Evolutionary conservation across 2,329 filamentous ascomycete species (phyloP).

Genomic region (Clonostachys rhizophaga): DNA sequence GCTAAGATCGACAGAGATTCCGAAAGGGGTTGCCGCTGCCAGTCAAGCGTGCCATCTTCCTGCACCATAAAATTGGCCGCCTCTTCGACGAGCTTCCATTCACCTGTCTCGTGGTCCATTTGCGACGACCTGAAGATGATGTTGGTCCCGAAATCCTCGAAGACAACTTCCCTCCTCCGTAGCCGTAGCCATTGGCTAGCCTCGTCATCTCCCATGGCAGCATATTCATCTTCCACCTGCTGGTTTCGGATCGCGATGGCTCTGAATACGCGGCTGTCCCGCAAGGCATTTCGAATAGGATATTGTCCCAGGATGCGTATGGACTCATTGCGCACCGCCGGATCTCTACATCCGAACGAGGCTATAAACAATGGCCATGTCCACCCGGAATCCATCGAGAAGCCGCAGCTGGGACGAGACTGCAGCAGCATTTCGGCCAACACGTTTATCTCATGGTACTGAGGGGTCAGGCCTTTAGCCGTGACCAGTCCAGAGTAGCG

Average conservation of each 20-base stretch:
- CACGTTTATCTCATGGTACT: conserved; percentile 33
- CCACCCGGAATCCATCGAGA: conserved; percentile 40
- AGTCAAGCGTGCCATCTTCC: conserved; percentile 21
- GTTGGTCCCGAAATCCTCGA: conserved; percentile 27
- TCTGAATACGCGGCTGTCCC: conserved; percentile 31
- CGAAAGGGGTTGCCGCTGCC: conserved; percentile 28
- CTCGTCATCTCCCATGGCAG: conserved; percentile 18
- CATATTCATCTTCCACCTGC: conserved; percentile 23
- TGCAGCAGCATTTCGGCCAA: conserved; percentile 29
- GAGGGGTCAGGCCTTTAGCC: conserved; percentile 29
- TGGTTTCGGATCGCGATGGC: conserved; percentile 31
- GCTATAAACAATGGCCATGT: conserved; percentile 37
- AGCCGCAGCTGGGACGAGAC: conserved; percentile 26
- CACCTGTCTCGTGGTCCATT: conserved; percentile 18
- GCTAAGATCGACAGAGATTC: conserved; percentile 21
- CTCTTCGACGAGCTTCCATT: conserved; percentile 32
- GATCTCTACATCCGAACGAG: conserved; percentile 32
- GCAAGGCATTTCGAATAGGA: conserved; percentile 35
- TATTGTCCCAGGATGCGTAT: conserved; percentile 31
- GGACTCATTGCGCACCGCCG: conserved; percentile 28
- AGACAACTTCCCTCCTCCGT: conserved; percentile 27
- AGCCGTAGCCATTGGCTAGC: conserved; percentile 32
- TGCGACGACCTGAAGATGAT: conserved; percentile 29
- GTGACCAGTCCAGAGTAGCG: conserved; percentile 27
- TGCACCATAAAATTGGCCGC: conserved; percentile 20